Conservation (phyloP, 1,284 basidiomycete species). For the Spongispora temasekensis region DNA sequence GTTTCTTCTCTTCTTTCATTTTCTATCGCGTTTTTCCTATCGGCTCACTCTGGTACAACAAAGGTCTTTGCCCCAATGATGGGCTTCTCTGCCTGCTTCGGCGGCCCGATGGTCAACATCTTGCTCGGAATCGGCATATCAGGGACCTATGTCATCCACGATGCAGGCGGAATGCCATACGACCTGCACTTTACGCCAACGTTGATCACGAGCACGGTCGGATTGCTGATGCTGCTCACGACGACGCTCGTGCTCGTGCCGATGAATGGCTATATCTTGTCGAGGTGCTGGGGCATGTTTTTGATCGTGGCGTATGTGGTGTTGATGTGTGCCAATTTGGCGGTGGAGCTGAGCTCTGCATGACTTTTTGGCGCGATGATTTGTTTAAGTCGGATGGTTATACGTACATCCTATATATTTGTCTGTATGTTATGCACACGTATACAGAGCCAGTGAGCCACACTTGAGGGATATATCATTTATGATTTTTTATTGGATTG, state of each 20-base stretch:
- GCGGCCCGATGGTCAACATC: constrained; percentile 96
- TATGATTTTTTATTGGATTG: too few relatives aligned
- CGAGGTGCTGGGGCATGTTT: constrained; percentile 77
- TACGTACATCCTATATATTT: too few relatives aligned
- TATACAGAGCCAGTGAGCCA: too few relatives aligned
- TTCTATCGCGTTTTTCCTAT: neutral
- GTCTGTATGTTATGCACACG: too few relatives aligned
- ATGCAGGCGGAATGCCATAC: constrained; percentile 58
- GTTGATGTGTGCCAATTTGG: constrained; percentile 73
- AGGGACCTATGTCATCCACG: constrained; percentile 69
- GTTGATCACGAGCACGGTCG: constrained; percentile 79
- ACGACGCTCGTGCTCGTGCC: constrained; percentile 86
- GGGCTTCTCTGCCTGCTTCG: constrained; percentile 94
- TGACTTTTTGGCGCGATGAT: too few relatives aligned
- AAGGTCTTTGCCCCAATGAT: constrained; percentile 83
- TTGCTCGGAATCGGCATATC: constrained; percentile 87
- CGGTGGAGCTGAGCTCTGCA: constrained; percentile 58
- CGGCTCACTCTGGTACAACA: neutral
- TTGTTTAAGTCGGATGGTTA: too few relatives aligned
- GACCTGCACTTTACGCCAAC: constrained; percentile 80
- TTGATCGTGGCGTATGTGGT: constrained; percentile 75
- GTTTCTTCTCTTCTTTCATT: constrained; percentile 23
- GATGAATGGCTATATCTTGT: constrained; percentile 79
- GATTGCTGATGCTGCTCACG: constrained; percentile 73
- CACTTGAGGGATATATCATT: too few relatives aligned